Conservation (phyloP, 225 moss, liverwort and hornwort species). For the Ulota crispa region DNA sequence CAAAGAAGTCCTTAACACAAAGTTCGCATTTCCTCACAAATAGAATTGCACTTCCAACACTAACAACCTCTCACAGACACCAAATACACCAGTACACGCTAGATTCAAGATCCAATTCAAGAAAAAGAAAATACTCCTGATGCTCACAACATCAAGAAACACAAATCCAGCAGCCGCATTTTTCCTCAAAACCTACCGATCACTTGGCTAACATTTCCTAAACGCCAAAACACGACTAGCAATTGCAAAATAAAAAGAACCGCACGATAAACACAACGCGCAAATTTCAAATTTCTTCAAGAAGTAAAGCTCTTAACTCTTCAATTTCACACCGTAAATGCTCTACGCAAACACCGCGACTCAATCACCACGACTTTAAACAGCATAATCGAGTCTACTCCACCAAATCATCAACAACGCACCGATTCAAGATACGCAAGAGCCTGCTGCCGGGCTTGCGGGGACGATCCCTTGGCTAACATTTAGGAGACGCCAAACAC, state of each 20-base stretch:
- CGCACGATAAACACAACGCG: no score
- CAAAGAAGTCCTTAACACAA: not conserved
- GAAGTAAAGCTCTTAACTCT: not conserved
- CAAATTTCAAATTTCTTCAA: not conserved
- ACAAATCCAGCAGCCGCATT: not conserved
- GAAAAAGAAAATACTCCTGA: not conserved
- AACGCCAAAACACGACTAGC: no score
- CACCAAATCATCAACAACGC: no score
- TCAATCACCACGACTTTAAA: not conserved
- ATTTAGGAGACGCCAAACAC: no score
- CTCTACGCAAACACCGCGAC: not conserved
- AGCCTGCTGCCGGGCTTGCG: no score
- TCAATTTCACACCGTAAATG: slow-evolving; percentile 16
- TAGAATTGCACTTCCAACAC: not conserved
- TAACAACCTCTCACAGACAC: not conserved
- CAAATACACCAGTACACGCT: not conserved
- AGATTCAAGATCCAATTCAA: slow-evolving; percentile 5
- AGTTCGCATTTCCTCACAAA: not conserved
- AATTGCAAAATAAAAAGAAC: no score
- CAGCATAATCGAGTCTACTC: not conserved
- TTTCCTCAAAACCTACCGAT: not conserved
- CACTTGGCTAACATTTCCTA: not conserved
- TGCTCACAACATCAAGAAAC: slow-evolving; percentile 17
- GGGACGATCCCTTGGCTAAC: not conserved
- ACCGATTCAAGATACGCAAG: no score